These are phyloP conservation scores for Durio zibethinus DNA, from an alignment of 345 rosid genomes.

Conservation along the genomic window DNA sequence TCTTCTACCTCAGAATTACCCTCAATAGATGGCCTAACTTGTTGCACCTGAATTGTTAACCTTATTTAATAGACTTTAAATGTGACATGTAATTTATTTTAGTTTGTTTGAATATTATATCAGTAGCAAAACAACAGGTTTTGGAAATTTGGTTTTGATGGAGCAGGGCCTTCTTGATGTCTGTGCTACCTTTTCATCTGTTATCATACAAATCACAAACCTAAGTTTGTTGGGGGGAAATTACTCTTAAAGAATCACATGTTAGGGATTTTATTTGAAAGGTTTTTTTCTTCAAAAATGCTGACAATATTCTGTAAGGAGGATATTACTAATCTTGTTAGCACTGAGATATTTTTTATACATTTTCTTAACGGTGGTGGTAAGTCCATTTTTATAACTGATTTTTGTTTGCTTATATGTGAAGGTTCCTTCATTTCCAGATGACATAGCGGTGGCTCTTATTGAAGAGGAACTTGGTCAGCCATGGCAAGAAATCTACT, in stretches of 20 bases:
- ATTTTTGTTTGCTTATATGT: constrained; percentile 35
- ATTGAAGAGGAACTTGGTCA: constrained; percentile 89
- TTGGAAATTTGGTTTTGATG: neutral
- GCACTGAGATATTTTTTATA: neutral
- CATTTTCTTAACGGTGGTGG: neutral
- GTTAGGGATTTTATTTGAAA: neutral
- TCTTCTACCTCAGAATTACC: neutral
- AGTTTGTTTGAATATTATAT: neutral
- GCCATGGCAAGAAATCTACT: constrained; percentile 82
- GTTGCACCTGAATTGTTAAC: neutral
- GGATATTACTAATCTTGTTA: neutral
- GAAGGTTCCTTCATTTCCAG: constrained; percentile 99
- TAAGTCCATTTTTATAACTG: constrained; percentile 9
- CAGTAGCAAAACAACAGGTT: neutral
- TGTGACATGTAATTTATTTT: neutral
- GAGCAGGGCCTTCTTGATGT: neutral
- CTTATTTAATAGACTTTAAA: neutral
- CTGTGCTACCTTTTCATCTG: neutral
- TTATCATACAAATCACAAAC: neutral
- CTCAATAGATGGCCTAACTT: neutral
- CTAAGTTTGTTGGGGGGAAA: neutral
- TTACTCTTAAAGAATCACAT: neutral
- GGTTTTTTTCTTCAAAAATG: neutral
- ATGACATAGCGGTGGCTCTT: constrained; percentile 95
- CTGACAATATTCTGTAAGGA: neutral